Percentiles rank a stretch among this genome's conserved stretches.
Evolutionary conservation across 164 flowering plant species (phyloP).

Genomic region (Houttuynia cordata): DNA sequence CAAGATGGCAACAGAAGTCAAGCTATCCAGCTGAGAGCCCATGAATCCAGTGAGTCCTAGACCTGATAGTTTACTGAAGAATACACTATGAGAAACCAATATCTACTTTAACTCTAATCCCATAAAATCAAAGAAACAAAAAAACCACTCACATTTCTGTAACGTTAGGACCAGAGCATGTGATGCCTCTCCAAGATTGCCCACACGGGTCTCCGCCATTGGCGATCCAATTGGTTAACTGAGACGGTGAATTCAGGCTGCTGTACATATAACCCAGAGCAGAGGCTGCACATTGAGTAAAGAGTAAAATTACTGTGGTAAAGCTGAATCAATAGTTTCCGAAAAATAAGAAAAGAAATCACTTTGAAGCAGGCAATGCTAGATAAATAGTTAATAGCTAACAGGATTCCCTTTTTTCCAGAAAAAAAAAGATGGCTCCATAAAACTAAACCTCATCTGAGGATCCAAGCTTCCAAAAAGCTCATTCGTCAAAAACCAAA

Average conservation of each 20-base stretch:
- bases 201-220: conserved; percentile 79
- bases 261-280: conserved; percentile 40
- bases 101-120: conserved; percentile 1
- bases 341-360: too few species aligned
- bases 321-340: too few species aligned
- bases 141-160: conserved; percentile 54
- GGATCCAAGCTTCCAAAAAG: too few species aligned
- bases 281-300: conserved; percentile 43
- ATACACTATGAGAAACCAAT: conserved; percentile 1
- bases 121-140: not conserved
- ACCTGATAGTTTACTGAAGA: conserved; percentile 51
- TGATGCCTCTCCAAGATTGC: conserved; percentile 65
- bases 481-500: not conserved
- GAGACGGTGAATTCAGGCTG: conserved; percentile 44
- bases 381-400: not conserved
- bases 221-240: conserved; percentile 67
- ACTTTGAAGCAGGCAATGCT: not conserved
- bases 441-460: not conserved
- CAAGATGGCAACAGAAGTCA: conserved; percentile 49
- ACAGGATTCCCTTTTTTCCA: not conserved
- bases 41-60: conserved; percentile 54
- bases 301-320: too few species aligned
- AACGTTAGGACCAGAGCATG: conserved; percentile 59
- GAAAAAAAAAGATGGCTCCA: not conserved
- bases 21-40: conserved; percentile 52